These are phyloP conservation scores for Zanthoxylum bungeanum DNA, from an alignment of 345 rosid genomes.

Conservation along the genomic window DNA sequence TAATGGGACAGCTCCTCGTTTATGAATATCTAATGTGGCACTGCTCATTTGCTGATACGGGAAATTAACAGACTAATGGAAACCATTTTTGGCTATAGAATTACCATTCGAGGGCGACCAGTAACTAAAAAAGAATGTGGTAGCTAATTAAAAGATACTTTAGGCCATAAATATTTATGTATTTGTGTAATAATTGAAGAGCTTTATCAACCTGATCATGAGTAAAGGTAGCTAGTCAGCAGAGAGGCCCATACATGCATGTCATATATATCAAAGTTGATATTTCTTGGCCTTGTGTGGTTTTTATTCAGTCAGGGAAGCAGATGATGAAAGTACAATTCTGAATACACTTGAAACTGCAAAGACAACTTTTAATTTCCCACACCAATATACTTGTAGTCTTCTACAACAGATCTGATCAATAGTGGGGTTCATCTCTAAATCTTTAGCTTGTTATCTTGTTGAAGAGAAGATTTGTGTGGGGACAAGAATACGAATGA, in stretches of 20 bases:
- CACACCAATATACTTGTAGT: neutral
- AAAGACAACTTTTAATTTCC: conserved; percentile 8
- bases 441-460: conserved; percentile 8
- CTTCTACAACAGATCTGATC: neutral
- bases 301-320: conserved; percentile 3
- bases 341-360: neutral
- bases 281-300: neutral
- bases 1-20: neutral
- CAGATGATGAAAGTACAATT: conserved; percentile 12
- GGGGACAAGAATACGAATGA: too few species aligned
- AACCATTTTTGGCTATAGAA: neutral
- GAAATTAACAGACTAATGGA: neutral
- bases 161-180: neutral
- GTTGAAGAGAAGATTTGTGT: too few species aligned
- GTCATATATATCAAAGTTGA: neutral
- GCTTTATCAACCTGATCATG: neutral
- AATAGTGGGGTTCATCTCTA: neutral
- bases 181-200: neutral
- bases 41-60: neutral
- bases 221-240: neutral
- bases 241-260: neutral
- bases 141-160: neutral
- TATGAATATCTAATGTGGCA: neutral
- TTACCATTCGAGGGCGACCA: neutral
- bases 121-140: neutral